These are phyloP conservation scores for Hypoxylon crocopeplum DNA, from an alignment of 495 filamentous ascomycete species.

Conservation along the genomic window DNA sequence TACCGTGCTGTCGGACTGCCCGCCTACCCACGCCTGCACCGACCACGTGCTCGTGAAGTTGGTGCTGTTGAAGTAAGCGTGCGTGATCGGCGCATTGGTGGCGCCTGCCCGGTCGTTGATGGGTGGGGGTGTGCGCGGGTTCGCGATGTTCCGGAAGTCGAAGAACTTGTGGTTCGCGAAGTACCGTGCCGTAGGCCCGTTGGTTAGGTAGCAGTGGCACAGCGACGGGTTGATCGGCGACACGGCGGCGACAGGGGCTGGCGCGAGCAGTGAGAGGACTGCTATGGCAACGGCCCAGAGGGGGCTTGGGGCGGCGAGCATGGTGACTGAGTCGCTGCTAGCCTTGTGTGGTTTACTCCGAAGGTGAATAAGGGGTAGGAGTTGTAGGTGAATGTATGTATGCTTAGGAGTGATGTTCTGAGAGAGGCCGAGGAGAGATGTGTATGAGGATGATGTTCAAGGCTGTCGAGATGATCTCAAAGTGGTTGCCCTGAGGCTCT, in stretches of 20 bases:
- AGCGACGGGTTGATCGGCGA: too few species aligned
- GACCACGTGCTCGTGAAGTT: slow-evolving; percentile 62
- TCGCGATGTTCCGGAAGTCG: slow-evolving; percentile 67
- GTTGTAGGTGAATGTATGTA: too few species aligned
- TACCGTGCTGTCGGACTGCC: slow-evolving; percentile 50
- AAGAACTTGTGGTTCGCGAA: slow-evolving; percentile 70
- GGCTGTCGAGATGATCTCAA: too few species aligned
- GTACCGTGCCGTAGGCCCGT: slow-evolving; percentile 53
- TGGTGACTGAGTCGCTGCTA: too few species aligned
- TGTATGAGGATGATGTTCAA: too few species aligned
- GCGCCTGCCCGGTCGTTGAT: slow-evolving; percentile 37
- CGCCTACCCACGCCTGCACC: slow-evolving; percentile 62
- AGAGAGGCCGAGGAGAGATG: too few species aligned
- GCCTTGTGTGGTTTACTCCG: too few species aligned
- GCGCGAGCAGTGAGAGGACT: background rate
- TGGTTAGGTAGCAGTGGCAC: slow-evolving; percentile 60
- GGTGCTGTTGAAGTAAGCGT: slow-evolving; percentile 49
- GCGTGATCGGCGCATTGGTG: slow-evolving; percentile 42
- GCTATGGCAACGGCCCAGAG: slow-evolving; percentile 5
- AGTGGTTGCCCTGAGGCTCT: background rate
- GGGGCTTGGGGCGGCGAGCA: too few species aligned
- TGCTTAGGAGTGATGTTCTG: too few species aligned
- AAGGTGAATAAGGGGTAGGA: too few species aligned
- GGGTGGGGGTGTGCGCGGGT: slow-evolving; percentile 45
- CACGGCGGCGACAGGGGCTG: background rate